Evolutionary conservation across 2,329 filamentous ascomycete genomes (phyloP).

Genomic region (Diaporthe citri): DNA sequence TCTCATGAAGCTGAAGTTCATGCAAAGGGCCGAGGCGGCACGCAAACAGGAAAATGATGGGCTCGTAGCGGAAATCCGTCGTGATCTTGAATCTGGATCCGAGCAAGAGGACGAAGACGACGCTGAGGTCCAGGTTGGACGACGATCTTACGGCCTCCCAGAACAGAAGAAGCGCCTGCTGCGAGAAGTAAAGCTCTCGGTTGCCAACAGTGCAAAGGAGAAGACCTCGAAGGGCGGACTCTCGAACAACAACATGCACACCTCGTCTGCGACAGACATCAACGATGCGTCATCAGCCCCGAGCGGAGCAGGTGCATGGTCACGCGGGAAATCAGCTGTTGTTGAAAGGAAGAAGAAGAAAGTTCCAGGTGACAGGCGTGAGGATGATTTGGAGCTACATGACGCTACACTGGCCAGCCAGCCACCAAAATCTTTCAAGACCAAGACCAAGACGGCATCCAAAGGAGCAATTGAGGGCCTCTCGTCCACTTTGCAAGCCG

Average conservation of each 20-base stretch:
- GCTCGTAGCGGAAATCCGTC: slow-evolving; percentile 75
- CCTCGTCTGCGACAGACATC: not conserved
- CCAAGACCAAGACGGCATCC: slow-evolving; percentile 39
- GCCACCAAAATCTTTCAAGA: slow-evolving; percentile 42
- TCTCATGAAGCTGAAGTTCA: slow-evolving; percentile 90
- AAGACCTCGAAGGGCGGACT: slow-evolving; percentile 12
- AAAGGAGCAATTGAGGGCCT: slow-evolving; percentile 37
- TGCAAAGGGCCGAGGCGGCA: slow-evolving; percentile 87
- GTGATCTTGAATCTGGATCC: slow-evolving; percentile 77
- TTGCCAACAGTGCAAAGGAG: slow-evolving; percentile 30
- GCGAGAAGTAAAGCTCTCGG: slow-evolving; percentile 46
- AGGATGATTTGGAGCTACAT: slow-evolving; percentile 57
- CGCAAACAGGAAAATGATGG: slow-evolving; percentile 86
- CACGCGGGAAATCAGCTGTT: slow-evolving; percentile 44
- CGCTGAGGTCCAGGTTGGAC: slow-evolving; percentile 73
- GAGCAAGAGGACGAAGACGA: slow-evolving; percentile 62
- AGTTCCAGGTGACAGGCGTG: slow-evolving; percentile 43
- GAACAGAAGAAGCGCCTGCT: slow-evolving; percentile 47
- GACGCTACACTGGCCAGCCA: slow-evolving; percentile 42
- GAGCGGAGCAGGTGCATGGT: slow-evolving; percentile 57
- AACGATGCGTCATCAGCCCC: slow-evolving; percentile 41
- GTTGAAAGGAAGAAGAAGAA: slow-evolving; percentile 52
- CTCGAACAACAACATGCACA: not conserved
- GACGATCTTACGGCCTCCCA: slow-evolving; percentile 74
- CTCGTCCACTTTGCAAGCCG: slow-evolving; percentile 38